These are phyloP conservation scores for Metschnikowia anglica DNA, from an alignment of 805 yeast genomes.

Conservation along the genomic window DNA sequence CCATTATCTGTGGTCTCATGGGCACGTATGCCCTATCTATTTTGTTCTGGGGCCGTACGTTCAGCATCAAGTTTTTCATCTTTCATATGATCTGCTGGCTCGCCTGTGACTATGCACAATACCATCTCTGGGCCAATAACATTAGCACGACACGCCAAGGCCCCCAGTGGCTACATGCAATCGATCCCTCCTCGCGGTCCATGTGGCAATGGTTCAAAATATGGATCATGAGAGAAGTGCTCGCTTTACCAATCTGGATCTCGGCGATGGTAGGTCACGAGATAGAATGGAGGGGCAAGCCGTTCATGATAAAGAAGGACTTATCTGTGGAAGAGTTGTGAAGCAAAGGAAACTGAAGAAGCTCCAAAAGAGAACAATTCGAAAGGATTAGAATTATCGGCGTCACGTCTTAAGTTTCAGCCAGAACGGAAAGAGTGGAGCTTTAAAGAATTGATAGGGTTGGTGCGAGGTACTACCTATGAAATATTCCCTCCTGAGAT, in stretches of 20 bases:
- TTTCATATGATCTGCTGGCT: slow-evolving; percentile 68
- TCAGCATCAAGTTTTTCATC: slow-evolving; percentile 39
- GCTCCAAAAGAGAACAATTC: neutral
- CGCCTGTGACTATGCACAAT: slow-evolving; percentile 60
- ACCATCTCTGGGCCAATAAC: slow-evolving; percentile 39
- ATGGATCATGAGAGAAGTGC: slow-evolving; percentile 69
- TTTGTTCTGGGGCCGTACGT: slow-evolving; percentile 32
- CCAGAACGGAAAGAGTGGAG: too few species aligned
- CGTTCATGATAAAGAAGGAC: slow-evolving; percentile 70
- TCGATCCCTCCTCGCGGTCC: slow-evolving; percentile 21
- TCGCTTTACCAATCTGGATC: slow-evolving; percentile 85
- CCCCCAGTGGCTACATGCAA: slow-evolving; percentile 17
- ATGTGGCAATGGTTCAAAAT: slow-evolving; percentile 29
- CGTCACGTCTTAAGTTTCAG: too few species aligned
- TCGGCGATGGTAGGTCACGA: slow-evolving; percentile 74
- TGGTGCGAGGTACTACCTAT: too few species aligned
- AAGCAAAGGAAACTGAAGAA: too few species aligned
- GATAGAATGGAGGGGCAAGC: slow-evolving; percentile 77
- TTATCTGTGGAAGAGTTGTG: slow-evolving; percentile 68
- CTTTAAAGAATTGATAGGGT: too few species aligned
- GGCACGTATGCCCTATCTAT: slow-evolving; percentile 62
- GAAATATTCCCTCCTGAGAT: too few species aligned
- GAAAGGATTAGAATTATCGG: too few species aligned
- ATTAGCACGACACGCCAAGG: slow-evolving; percentile 10
- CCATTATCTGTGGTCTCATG: slow-evolving; percentile 60